phyloP scores from a whole-genome alignment of 2,329 filamentous ascomycete species.

The Aureobasidium pullulans region DNA sequence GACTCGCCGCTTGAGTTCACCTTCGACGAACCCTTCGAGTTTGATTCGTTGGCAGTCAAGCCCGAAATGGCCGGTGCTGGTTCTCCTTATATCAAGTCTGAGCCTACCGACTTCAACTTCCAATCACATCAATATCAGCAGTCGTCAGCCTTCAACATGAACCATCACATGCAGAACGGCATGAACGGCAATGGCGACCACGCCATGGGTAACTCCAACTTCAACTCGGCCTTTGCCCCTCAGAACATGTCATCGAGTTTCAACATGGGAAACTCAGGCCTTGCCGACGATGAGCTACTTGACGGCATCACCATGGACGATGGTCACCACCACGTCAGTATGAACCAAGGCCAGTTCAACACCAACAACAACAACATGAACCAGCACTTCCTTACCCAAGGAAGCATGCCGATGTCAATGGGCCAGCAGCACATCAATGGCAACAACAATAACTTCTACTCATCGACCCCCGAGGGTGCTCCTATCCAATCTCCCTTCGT shows the following conservation, averaged over 20 bases:
- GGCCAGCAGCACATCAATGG: conserved; percentile 26
- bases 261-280: conserved; percentile 67
- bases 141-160: conserved; percentile 21
- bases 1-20: conserved; percentile 29
- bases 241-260: conserved; percentile 62
- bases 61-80: conserved; percentile 47
- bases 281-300: conserved; percentile 81
- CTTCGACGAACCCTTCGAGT: conserved; percentile 24
- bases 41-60: conserved; percentile 16
- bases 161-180: conserved; percentile 11
- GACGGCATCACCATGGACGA: conserved; percentile 59
- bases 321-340: conserved; percentile 19
- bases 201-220: conserved; percentile 47
- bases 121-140: conserved; percentile 34
- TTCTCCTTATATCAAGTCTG: conserved; percentile 60
- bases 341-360: conserved; percentile 23
- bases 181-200: conserved; percentile 18
- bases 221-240: conserved; percentile 48
- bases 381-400: conserved; percentile 11
- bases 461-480: conserved; percentile 83
- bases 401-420: conserved; percentile 14
- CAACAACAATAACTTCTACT: conserved; percentile 57
- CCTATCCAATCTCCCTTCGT: conserved; percentile 88
- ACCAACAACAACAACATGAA: conserved; percentile 14
- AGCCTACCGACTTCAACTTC: conserved; percentile 57